These are phyloP conservation scores for Cardamine chenopodiifolia DNA, from an alignment of 345 rosid genomes.

Conservation along the genomic window DNA sequence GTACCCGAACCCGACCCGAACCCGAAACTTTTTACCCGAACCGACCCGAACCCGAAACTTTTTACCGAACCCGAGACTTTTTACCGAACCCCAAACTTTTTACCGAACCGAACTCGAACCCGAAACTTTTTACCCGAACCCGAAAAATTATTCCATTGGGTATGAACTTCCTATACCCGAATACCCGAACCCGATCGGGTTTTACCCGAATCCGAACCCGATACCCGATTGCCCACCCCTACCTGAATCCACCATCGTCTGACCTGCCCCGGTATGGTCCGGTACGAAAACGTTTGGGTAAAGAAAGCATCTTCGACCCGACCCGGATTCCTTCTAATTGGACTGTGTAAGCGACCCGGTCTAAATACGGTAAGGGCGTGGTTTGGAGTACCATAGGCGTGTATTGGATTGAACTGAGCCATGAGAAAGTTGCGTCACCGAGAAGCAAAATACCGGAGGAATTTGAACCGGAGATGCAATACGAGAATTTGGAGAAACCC, in stretches of 20 bases:
- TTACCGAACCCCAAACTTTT: no score
- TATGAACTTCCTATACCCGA: no score
- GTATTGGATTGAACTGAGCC: slow-evolving; percentile 58
- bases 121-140: no score
- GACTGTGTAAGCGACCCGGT: slow-evolving; percentile 71
- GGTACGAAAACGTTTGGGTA: slow-evolving; percentile 58
- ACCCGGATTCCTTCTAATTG: slow-evolving; percentile 72
- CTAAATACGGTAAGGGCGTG: slow-evolving; percentile 68
- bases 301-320: slow-evolving; percentile 43
- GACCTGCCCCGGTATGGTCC: slow-evolving; percentile 89
- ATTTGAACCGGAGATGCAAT: slow-evolving; percentile 72
- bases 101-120: no score
- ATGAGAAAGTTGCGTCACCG: slow-evolving; percentile 54
- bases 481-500: slow-evolving; percentile 70
- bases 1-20: no score
- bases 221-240: no score
- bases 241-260: slow-evolving; percentile 82
- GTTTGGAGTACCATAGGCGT: slow-evolving; percentile 61
- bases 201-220: no score
- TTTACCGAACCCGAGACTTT: no score
- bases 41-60: no score
- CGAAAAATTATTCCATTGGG: no score
- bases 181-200: no score
- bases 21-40: no score
- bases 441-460: slow-evolving; percentile 69